Evolutionary conservation across 148 eudicot genomes (phyloP), one percentile per base, ranked within the genome.

Genomic region (Beta vulgaris): DNA sequence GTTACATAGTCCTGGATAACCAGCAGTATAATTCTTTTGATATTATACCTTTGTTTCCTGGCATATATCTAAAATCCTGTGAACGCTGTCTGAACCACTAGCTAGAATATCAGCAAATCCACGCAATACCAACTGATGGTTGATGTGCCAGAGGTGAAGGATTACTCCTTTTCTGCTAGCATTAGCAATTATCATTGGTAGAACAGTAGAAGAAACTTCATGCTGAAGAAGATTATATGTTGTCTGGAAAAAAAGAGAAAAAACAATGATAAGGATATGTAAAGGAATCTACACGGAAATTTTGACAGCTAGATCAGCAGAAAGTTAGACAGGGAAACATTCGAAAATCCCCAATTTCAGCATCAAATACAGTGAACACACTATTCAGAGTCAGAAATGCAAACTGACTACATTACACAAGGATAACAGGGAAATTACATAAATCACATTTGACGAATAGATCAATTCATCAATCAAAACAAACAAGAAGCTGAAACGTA

Each of bases 201-300:
- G 86, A 57, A 88, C 87, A 82, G 77, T 77, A 11, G 91, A 86
- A 75, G 85, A 81, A 55, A 93, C 83, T 82, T 93, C 98, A 74
- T 79, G 71, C 78, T 91, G 98, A 44, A 93, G 83, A 63, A 89
- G 90, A 82, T 93, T 89, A 82, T 89, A 93, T 16, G 98, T 73
- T 79, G 98, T 91, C 98, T 93, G 87, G 86, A 83, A 54, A 36
- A 44, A 21, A 42, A 42, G 51, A 67, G 15, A 39, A 54, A 12
- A 29, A 55, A 60, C 16, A 32, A 51, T 15, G 34, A 5, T 26
- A 23, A 79, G 7, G 3, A 23, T 21, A 72, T 8, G 57, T 25
- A 19, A 7, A 26, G 25, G 4, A 19, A 28, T 15, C 11, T 12
- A 25, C 10, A 15, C n/a, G 26, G 51, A 67, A 35, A 28, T 26